Conservation (phyloP, 169 alveolate genomes). For the Plasmodium inui region DNA sequence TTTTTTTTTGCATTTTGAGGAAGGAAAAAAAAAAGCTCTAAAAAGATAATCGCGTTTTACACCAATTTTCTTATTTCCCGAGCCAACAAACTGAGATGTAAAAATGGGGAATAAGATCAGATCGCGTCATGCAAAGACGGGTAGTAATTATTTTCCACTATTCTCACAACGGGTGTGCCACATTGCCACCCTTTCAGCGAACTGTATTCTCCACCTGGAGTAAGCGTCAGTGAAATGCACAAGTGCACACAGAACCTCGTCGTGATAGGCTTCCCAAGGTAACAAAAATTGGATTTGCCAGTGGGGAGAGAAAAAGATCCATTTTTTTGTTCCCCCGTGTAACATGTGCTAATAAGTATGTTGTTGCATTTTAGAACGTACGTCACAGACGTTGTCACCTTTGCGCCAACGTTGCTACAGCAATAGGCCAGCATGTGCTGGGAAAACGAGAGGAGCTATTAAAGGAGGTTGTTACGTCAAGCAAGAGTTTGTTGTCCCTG, state of each 20-base stretch:
- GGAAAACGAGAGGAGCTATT: not conserved
- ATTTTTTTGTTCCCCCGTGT: not conserved
- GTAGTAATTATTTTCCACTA: not conserved
- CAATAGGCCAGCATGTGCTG: not conserved
- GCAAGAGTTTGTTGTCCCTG: not conserved
- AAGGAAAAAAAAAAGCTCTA: slow-evolving; percentile 1
- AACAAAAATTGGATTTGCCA: not conserved
- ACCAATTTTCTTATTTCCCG: not conserved
- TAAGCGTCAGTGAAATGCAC: not conserved
- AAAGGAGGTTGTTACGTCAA: not conserved
- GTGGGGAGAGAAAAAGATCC: not conserved
- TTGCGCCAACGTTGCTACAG: not conserved
- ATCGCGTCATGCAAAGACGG: not conserved
- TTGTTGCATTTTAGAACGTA: not conserved
- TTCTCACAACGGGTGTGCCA: not conserved
- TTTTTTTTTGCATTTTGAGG: not conserved
- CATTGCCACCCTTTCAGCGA: not conserved
- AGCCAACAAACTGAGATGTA: not conserved
- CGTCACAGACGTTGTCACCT: not conserved
- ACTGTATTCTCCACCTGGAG: not conserved
- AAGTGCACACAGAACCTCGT: not conserved
- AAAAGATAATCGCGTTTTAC: not conserved
- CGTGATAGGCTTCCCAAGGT: not conserved
- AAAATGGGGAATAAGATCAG: not conserved
- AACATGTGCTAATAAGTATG: not conserved